A percentile compares a stretch with the other conserved stretches of the same genome.
These are phyloP conservation scores for Puccinia novopanici DNA, from an alignment of 1,284 basidiomycete species.

Conservation along the genomic window DNA sequence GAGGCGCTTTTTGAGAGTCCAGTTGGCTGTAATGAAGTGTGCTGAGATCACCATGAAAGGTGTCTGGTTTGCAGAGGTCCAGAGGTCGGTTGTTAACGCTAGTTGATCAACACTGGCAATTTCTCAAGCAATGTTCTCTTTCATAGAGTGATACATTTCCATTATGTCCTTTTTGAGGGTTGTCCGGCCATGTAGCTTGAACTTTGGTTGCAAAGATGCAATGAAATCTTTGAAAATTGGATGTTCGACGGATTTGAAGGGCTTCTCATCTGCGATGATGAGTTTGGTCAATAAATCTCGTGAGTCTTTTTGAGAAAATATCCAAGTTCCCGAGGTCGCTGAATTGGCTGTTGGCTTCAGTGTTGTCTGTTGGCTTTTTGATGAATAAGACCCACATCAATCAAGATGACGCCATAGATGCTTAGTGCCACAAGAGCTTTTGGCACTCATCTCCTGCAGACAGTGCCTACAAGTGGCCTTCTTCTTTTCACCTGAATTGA, in stretches of 20 bases:
- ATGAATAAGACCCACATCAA: too few relatives aligned
- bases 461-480: too few relatives aligned
- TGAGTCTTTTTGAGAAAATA: neutral
- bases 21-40: neutral
- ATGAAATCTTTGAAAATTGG: neutral
- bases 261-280: too few relatives aligned
- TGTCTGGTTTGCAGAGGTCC: neutral
- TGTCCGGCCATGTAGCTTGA: neutral
- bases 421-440: too few relatives aligned
- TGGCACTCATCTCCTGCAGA: too few relatives aligned
- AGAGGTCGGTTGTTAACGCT: neutral
- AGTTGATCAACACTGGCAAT: neutral
- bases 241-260: too few relatives aligned
- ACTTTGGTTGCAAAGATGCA: neutral
- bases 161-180: neutral
- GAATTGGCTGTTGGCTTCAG: too few relatives aligned
- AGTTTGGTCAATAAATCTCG: neutral
- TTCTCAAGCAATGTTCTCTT: neutral
- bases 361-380: too few relatives aligned
- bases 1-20: neutral
- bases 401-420: too few relatives aligned
- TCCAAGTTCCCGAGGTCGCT: too few relatives aligned
- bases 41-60: neutral
- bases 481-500: too few relatives aligned
- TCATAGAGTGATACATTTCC: neutral